Base-by-base conservation (phyloP, 257 asterid species). In the Eustoma russellianum region DNA sequence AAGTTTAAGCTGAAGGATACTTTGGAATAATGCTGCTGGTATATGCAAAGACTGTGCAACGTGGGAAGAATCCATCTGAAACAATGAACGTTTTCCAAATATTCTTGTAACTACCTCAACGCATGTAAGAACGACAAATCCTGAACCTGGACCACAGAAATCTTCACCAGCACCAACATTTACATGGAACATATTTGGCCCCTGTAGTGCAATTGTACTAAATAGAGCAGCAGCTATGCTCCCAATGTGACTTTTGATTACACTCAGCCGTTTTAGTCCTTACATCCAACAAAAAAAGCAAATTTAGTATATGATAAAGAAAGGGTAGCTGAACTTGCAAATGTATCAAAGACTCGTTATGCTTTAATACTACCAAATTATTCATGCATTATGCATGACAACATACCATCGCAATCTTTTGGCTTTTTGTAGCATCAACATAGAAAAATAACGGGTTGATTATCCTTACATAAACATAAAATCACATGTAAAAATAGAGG, bases 11-110 rank as follows among this genome's bases (percentile, higher is more conserved):
- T 56, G 82, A 56, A 84, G 86, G 63, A 77, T 59, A 67, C 63
- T 72, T 46, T 74, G 87, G 74, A 91, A 82, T 62, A 91, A 78
- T 57, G 88, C 72, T 46, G 83, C 95, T 52, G 98, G 98, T 41
- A 79, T 61, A 18, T 83, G 93, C 66, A 87, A 71, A 57, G 79
- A 72, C 70, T 80, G 83, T 45, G 77, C 80, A 57, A 77, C 58
- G 65, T 75, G 83, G 82, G 68, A 75, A 48, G 77, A 65, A 56
- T 87, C 95, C 56, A 80, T 57, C 46, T 75, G 74, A 63, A 75
- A 80, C 68, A 77, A 59, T 66, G 78, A 64, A 50, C 79, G 79
- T 61, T 82, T 91, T 58, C 81, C 87, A 18, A 67, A 80, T 41
- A 91, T 73, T 76, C 71, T 86, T 48, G 82, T 72, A 66, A 91